Conservation (phyloP, 768 basidiomycete genomes). For the Tricholoma matsutake region DNA sequence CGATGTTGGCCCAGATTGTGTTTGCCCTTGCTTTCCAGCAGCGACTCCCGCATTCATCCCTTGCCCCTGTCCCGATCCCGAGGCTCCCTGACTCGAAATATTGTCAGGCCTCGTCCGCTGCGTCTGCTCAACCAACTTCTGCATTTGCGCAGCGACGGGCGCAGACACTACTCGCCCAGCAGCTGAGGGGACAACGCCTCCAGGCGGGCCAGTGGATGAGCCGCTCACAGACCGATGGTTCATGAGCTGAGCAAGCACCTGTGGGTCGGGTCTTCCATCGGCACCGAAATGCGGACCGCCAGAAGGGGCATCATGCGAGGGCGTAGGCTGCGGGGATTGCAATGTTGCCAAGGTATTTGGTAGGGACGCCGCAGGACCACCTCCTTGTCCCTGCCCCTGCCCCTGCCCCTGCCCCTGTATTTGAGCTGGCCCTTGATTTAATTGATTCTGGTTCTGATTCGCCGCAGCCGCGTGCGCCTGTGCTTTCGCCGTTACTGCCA, state of each 20-base stretch:
- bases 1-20: background rate
- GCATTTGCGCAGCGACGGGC: slow-evolving; percentile 40
- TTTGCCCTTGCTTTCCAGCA: background rate
- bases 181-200: background rate
- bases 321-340: background rate
- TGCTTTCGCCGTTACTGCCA: background rate
- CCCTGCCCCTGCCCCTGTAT: background rate
- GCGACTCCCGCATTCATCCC: background rate
- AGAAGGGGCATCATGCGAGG: background rate
- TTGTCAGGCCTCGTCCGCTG: background rate
- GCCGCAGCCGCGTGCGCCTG: background rate
- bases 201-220: background rate
- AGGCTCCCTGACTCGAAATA: slow-evolving; percentile 2
- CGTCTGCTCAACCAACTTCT: slow-evolving; percentile 47
- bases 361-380: background rate
- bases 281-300: background rate
- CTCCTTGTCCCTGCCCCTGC: background rate
- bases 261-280: slow-evolving; percentile 18
- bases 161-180: slow-evolving; percentile 8
- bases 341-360: background rate
- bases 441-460: slow-evolving; percentile 4
- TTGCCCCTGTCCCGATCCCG: background rate
- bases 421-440: slow-evolving; percentile 6
- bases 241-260: slow-evolving; percentile 18
- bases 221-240: slow-evolving; percentile 19